A percentile compares a stretch with the other conserved stretches of the same genome.
Conservation (phyloP, 495 filamentous ascomycete species). For the Opeltia flavorubescens region DNA sequence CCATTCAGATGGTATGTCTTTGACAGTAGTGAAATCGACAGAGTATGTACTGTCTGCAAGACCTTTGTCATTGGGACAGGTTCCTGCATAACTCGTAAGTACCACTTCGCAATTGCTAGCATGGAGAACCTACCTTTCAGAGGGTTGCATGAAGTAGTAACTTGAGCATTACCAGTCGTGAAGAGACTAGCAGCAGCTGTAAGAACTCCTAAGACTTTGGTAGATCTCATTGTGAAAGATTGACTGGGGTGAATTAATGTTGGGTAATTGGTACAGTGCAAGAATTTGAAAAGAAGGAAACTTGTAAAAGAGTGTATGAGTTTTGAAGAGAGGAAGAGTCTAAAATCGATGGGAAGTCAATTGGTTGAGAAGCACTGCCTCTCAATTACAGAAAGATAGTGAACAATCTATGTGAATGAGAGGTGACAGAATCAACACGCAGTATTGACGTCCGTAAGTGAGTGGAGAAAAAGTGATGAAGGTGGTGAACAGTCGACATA, state of each 20-base stretch:
- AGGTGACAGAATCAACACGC: no score
- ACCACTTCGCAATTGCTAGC: constrained; percentile 3
- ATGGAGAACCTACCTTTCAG: constrained; percentile 20
- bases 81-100: constrained; percentile 14
- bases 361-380: no score
- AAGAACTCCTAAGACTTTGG: not conserved
- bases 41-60: constrained; percentile 39
- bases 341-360: no score
- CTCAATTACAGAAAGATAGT: no score
- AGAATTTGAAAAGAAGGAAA: not conserved
- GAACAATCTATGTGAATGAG: no score
- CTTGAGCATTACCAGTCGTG: not conserved
- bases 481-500: no score
- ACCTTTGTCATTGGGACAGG: constrained; percentile 50
- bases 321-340: no score
- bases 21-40: constrained; percentile 52
- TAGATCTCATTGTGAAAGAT: not conserved
- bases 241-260: not conserved
- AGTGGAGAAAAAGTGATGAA: no score
- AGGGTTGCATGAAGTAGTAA: constrained; percentile 23
- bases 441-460: no score
- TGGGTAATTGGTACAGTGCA: not conserved
- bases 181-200: not conserved
- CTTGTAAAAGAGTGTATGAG: not conserved
- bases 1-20: constrained; percentile 39